These are phyloP conservation scores for Calocera cornea DNA, from an alignment of 768 basidiomycete genomes.

Conservation along the genomic window DNA sequence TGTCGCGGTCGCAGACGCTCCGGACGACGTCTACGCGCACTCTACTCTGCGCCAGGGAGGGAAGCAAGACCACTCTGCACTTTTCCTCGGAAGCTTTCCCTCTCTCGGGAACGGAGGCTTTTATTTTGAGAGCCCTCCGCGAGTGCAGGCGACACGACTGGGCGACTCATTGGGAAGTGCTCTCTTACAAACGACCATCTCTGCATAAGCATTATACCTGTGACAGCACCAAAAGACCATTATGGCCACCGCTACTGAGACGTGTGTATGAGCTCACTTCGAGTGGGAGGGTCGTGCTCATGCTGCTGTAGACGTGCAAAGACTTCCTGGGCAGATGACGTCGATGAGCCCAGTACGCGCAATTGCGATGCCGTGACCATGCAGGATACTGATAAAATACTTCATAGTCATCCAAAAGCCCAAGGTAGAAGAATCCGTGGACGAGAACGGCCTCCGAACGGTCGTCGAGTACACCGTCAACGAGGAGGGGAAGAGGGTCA, in stretches of 20 bases:
- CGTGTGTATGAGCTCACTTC: neutral
- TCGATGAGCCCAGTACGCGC: constrained; percentile 51
- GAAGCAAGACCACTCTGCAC: neutral
- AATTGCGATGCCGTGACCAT: neutral
- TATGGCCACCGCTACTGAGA: neutral
- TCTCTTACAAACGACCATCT: neutral
- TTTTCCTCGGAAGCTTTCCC: neutral
- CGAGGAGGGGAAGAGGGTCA: constrained; percentile 90
- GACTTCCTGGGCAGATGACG: constrained; percentile 81
- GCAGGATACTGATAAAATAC: too few species aligned
- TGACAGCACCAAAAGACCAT: neutral
- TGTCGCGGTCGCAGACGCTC: neutral
- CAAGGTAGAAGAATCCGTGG: constrained; percentile 46
- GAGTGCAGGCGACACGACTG: neutral
- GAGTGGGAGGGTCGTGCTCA: neutral
- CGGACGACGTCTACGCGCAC: neutral
- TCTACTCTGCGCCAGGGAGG: neutral
- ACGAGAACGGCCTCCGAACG: constrained; percentile 79
- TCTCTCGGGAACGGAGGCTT: neutral
- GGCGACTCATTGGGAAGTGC: neutral
- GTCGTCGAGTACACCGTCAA: constrained; percentile 70
- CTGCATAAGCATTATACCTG: neutral
- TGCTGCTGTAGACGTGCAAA: constrained; percentile 24
- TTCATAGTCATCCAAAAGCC: neutral
- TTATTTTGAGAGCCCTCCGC: neutral